These are phyloP conservation scores for Plasmodium cynomolgi DNA, from an alignment of 169 alveolate species.

Conservation along the genomic window DNA sequence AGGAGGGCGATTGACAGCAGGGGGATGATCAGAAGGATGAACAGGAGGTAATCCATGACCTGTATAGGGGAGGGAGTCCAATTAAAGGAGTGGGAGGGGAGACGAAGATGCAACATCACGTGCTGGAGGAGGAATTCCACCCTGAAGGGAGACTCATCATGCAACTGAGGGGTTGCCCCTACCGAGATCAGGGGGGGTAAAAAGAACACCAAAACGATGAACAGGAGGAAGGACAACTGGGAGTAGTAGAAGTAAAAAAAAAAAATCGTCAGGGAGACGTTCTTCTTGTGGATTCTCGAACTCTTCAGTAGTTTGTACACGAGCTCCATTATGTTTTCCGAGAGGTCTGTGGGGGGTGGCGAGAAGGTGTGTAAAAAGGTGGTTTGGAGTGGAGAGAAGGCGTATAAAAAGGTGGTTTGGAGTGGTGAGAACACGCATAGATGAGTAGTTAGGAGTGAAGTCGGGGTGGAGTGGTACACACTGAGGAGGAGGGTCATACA, in stretches of 20 bases:
- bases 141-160: neutral
- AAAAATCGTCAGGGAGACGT: constrained; percentile 39
- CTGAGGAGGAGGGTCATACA: neutral
- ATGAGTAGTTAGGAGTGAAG: neutral
- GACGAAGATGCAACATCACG: too few species aligned
- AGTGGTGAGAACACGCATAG: neutral
- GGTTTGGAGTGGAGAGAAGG: too few species aligned
- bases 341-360: neutral
- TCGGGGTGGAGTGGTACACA: neutral
- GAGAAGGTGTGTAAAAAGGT: too few species aligned
- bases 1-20: constrained; percentile 35
- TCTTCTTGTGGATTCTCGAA: constrained; percentile 57
- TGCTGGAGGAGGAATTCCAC: neutral
- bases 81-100: neutral
- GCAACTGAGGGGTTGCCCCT: neutral
- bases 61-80: neutral
- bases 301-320: constrained; percentile 57
- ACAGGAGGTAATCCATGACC: constrained; percentile 37
- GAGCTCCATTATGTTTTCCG: constrained; percentile 49
- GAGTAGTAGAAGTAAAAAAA: constrained; percentile 54
- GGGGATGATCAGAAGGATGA: constrained; percentile 28
- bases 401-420: too few species aligned
- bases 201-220: constrained; percentile 12
- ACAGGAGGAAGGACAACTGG: constrained; percentile 30
- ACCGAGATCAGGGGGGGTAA: constrained; percentile 68